Evolutionary conservation across 352 stramenopile genomes (phyloP).

Genomic region (Phytophthora melonis): DNA sequence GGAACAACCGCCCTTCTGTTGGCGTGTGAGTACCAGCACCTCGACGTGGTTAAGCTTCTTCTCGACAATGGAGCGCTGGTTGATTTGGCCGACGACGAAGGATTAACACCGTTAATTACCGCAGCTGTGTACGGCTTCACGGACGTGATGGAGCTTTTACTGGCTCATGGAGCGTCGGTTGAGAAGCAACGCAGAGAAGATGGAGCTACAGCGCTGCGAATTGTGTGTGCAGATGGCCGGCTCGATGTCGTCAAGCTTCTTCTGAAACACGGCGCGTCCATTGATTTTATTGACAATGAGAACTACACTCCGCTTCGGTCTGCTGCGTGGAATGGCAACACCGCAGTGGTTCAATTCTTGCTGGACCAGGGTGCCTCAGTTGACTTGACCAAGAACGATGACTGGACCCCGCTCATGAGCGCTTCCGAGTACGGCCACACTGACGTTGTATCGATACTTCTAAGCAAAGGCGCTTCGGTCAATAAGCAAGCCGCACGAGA

Average conservation of each 20-base stretch:
- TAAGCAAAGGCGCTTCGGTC: background rate
- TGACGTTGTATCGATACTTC: background rate
- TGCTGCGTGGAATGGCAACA: conserved; percentile 5
- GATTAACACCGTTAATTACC: background rate
- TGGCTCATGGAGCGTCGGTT: conserved; percentile 10
- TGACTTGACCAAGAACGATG: conserved; percentile 9
- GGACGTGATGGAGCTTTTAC: conserved; percentile 13
- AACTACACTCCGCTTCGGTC: conserved; percentile 10
- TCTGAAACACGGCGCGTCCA: conserved; percentile 3
- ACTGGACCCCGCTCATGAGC: conserved; percentile 12
- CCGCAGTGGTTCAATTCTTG: conserved; percentile 5
- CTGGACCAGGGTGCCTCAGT: conserved; percentile 12
- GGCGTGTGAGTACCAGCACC: background rate
- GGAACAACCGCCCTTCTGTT: background rate
- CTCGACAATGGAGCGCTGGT: background rate
- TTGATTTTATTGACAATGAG: conserved; percentile 6
- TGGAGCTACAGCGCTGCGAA: conserved; percentile 4
- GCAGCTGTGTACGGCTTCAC: conserved; percentile 8
- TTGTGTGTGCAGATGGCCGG: conserved; percentile 6
- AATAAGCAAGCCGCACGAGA: background rate
- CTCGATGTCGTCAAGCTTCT: conserved; percentile 9
- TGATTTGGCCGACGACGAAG: background rate
- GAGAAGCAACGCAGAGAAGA: conserved; percentile 9
- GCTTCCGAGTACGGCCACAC: background rate
- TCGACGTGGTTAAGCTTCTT: background rate